Conservation (phyloP, 2,329 filamentous ascomycete species). For the Trichoderma brevicompactum region DNA sequence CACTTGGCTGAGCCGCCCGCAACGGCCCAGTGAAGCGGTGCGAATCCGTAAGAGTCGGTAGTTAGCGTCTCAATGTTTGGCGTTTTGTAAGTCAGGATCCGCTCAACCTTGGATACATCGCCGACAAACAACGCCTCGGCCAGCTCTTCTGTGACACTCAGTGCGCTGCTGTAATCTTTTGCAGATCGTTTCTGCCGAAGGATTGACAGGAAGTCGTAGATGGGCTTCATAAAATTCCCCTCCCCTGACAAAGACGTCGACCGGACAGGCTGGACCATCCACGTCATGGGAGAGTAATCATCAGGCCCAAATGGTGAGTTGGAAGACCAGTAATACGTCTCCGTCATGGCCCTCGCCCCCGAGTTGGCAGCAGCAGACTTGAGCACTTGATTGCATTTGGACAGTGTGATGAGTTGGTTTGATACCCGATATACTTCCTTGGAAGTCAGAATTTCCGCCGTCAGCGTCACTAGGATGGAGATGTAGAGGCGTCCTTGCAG, state of each 20-base stretch:
- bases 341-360: background rate
- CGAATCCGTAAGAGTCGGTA: constrained; percentile 4
- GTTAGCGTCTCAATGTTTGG: background rate
- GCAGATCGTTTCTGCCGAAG: background rate
- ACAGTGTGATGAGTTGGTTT: background rate
- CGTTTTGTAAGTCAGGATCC: background rate
- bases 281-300: background rate
- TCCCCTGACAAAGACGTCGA: background rate
- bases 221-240: constrained; percentile 12
- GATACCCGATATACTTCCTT: background rate
- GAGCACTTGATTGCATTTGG: background rate
- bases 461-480: constrained; percentile 18
- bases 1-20: constrained; percentile 2
- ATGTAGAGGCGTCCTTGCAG: constrained; percentile 28
- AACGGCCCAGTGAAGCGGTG: constrained; percentile 25
- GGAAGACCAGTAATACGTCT: background rate
- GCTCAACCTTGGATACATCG: background rate
- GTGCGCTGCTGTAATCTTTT: background rate
- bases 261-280: constrained; percentile 7
- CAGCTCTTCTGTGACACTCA: constrained; percentile 9
- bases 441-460: constrained; percentile 9
- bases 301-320: background rate
- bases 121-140: constrained; percentile 12
- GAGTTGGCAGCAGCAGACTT: background rate
- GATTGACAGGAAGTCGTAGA: constrained; percentile 10